Conservation (phyloP, 768 basidiomycete genomes). For the Hemileccinum rubropunctum region DNA sequence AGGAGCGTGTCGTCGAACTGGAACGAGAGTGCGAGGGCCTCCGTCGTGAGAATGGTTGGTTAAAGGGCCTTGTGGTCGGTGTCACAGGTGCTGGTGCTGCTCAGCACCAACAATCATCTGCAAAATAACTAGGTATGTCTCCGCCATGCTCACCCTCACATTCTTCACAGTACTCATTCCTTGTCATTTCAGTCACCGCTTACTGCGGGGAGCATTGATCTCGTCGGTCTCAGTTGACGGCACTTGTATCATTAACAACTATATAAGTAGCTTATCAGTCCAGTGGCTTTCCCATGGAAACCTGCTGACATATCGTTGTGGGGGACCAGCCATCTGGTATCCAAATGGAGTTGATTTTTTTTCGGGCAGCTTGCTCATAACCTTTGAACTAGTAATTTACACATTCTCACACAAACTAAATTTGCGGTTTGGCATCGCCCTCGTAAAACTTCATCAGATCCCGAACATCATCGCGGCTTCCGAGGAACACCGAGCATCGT, state of each 20-base stretch:
- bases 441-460: constrained; percentile 89
- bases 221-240: constrained; percentile 1
- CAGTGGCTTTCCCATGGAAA: not conserved
- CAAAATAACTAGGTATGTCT: constrained; percentile 19
- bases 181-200: not conserved
- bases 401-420: constrained; percentile 1
- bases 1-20: constrained; percentile 71
- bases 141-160: not conserved
- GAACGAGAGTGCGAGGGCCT: constrained; percentile 91
- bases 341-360: too few species aligned
- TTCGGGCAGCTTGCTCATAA: too few species aligned
- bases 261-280: constrained; percentile 3
- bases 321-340: too few species aligned
- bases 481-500: constrained; percentile 90
- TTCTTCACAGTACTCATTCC: not conserved
- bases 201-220: too few species aligned
- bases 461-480: constrained; percentile 88
- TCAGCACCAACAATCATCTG: constrained; percentile 24
- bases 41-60: constrained; percentile 87
- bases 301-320: not conserved
- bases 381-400: too few species aligned
- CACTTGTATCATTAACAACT: constrained; percentile 23
- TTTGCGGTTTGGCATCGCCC: constrained; percentile 21
- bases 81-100: constrained; percentile 68
- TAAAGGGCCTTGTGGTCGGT: constrained; percentile 86